Percentiles rank a stretch among this genome's conserved stretches.
phyloP scores from a whole-genome alignment of 176 grass and related monocot species.

The Guadua angustifolia region DNA sequence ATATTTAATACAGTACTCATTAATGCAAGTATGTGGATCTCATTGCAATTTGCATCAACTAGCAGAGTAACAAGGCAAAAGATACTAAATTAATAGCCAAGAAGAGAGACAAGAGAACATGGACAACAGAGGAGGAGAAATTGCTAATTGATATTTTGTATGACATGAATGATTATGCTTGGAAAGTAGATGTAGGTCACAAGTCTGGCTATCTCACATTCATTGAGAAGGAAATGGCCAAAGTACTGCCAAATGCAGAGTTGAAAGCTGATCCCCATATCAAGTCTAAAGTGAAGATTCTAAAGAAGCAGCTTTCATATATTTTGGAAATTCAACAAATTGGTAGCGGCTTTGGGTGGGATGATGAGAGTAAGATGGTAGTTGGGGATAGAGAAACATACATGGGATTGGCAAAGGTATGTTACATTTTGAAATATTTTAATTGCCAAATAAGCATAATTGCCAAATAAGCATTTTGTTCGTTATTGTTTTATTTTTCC shows the following conservation, averaged over 20 bases:
- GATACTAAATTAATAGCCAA: background rate
- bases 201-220: background rate
- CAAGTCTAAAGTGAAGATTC: conserved; percentile 12
- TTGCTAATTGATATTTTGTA: background rate
- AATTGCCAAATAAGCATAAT: no score
- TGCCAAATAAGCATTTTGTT: background rate
- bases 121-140: background rate
- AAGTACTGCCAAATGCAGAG: background rate
- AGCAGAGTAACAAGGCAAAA: background rate
- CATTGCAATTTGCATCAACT: background rate
- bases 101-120: conserved; percentile 9
- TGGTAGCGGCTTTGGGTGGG: background rate
- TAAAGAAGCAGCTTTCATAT: background rate
- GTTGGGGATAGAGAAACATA: background rate
- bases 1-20: no score
- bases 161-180: conserved; percentile 5
- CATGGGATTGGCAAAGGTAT: background rate
- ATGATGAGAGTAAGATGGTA: background rate
- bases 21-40: no score
- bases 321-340: conserved; percentile 2
- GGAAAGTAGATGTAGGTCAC: background rate
- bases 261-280: background rate
- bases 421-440: no score
- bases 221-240: conserved; percentile 10
- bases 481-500: background rate